Evolutionary conservation across 1,139 yeast species (phyloP), one percentile per base, ranked within the genome.

Genomic region (Candida buenavistaensis): DNA sequence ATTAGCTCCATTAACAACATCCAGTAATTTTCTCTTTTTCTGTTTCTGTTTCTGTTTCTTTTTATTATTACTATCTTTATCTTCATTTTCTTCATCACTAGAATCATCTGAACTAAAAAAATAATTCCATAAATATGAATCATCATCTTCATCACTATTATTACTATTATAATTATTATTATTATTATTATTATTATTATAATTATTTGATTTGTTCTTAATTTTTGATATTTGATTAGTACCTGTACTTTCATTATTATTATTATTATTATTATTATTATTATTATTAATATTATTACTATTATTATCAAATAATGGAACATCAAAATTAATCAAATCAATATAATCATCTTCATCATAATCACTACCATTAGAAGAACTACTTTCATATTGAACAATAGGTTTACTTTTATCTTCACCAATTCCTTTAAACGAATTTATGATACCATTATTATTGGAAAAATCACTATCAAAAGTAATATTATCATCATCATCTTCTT

Each of bases 101-200:
- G 28, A 38, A 5, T 67, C 56, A 51, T 69, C 69, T 25, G 67
- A 55, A 56, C 77, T 59, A 54, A 74, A 73, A 41, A 75, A 75
- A 49, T 75, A 75, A 52, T 73, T 75, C 79, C 79, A 74, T 28
- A 75, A 59, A 45, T 74, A 75, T 5, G 73, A 62, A 48, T 72
- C 80, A 42, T 75, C 79, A 17, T 72, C 78, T 31, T 71, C 75
- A 36, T 71, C 76, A 38, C 68, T 60, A 36, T 55, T 57, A 5
- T 38, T 35, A 25, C 46, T 47, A 28, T n/a, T n/a, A n/a, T n/a
- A n/a, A n/a, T n/a, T n/a, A 48, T 72, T 80, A 42, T 75, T 79
- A 17, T 72, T 78, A 30, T 71, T 75, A 36, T 71, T 76, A 38
- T 68, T 60, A 36, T 55, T 57, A 5, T 38, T 35, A 25, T 46